Conservation (phyloP, 2,329 filamentous ascomycete genomes). For the Tolypocladium nubicola region DNA sequence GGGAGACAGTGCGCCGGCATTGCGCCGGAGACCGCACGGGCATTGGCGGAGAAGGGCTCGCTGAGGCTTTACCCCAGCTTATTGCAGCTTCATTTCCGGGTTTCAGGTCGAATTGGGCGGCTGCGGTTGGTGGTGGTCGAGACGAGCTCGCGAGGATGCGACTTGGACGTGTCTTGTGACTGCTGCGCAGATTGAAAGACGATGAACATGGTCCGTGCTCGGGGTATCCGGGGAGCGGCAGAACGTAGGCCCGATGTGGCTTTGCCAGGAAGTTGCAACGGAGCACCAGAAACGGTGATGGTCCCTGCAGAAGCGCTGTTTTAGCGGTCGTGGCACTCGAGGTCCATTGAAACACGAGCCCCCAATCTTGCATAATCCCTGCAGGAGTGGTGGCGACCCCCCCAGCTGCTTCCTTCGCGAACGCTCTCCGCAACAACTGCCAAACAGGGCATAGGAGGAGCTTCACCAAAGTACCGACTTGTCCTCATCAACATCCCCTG, state of each 20-base stretch:
- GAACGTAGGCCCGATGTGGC: background rate
- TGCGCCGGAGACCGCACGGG: slow-evolving; percentile 15
- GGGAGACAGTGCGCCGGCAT: slow-evolving; percentile 13
- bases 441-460: background rate
- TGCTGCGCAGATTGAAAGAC: background rate
- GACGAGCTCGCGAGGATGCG: background rate
- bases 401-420: background rate
- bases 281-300: background rate
- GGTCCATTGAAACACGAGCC: background rate
- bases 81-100: background rate
- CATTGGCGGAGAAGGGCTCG: slow-evolving; percentile 12
- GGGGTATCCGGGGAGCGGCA: background rate
- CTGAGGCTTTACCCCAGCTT: background rate
- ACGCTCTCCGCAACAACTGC: background rate
- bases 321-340: background rate
- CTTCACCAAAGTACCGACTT: background rate
- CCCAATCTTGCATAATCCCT: background rate
- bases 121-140: background rate
- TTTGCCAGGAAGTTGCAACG: background rate
- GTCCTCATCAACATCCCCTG: background rate
- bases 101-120: background rate
- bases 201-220: background rate
- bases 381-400: background rate
- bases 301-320: background rate
- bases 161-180: background rate